Evolutionary conservation across 805 yeast genomes (phyloP).

Genomic region (Ogataea nonfermentans): DNA sequence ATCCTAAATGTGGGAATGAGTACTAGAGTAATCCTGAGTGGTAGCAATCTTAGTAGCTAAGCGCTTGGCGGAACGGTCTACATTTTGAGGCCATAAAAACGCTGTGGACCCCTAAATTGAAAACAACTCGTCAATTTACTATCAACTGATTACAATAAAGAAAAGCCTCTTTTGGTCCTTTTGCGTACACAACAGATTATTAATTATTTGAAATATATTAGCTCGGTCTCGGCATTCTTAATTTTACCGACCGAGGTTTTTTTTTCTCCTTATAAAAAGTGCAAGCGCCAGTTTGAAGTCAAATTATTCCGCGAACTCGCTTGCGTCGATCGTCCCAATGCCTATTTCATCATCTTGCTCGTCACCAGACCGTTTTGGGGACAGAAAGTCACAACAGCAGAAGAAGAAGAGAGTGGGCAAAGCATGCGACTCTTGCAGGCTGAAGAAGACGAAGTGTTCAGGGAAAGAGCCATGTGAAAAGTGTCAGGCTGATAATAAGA

Average conservation of each 20-base stretch:
- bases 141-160: too few species aligned
- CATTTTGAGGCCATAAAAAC: too few species aligned
- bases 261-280: constrained; percentile 3
- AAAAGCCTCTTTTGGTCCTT: too few species aligned
- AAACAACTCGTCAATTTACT: too few species aligned
- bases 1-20: too few species aligned
- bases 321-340: constrained; percentile 1
- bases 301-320: too few species aligned
- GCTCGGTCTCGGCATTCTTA: constrained; percentile 9
- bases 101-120: too few species aligned
- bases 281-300: neutral
- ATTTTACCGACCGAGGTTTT: constrained; percentile 5
- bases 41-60: too few species aligned
- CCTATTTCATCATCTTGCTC: constrained; percentile 5
- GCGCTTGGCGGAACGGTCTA: too few species aligned
- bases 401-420: constrained; percentile 58
- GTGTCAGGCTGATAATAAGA: constrained; percentile 53
- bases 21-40: too few species aligned
- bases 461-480: constrained; percentile 60
- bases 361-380: constrained; percentile 14
- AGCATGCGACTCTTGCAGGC: constrained; percentile 62
- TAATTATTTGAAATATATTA: neutral
- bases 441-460: constrained; percentile 63
- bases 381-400: constrained; percentile 11
- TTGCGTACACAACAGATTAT: neutral